Evolutionary conservation across 2,329 filamentous ascomycete species (phyloP), one percentile per base, ranked within the genome.

Genomic region (Cytospora piceae): DNA sequence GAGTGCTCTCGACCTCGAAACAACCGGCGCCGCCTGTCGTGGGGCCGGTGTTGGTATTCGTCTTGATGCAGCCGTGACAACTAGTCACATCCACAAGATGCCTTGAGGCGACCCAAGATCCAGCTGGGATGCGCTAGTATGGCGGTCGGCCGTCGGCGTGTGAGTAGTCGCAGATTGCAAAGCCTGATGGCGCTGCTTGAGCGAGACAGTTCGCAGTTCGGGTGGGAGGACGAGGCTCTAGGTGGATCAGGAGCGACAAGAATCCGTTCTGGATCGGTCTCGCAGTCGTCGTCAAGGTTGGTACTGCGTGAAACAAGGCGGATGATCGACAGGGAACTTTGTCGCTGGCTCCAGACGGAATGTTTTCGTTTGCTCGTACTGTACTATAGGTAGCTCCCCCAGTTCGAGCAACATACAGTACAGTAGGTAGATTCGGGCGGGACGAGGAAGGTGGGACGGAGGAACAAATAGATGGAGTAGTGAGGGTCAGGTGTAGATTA

Each of bases 401-500:
- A 57, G 53, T 53, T 51, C 53, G 61, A 57, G 39, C 37, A 63
- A 53, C n/a, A n/a, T n/a, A n/a, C 53, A 63, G 52, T 52, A 42
- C 39, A 5, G 39, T 15, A 15, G 11, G 34, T 37, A 52, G 37
- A 27, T 57, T 57, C 37, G 61, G 52, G 49, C 61, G 61, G 53
- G 42, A 63, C 39, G 37, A 31, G 29, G 39, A 46, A 52, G 61
- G 53, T 63, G 61, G 53, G 61, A 63, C 61, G 53, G 53, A 32
- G 52, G 60, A 31, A n/a, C 42, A 54, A n/a, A 46, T 46, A 46
- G 53, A 32, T 51, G 54, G 56, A 42, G 61, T 57, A 42, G 53
- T 63, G 61, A 51, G 39, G 53, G 61, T 63, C 61, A 57, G 61
- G 61, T 63, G 57, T 63, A 63, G 61, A 63, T 63, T 63, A 53